Evolutionary conservation across 371 early-diverging fungal genomes (phyloP).

Genomic region (Gilbertella persicaria): DNA sequence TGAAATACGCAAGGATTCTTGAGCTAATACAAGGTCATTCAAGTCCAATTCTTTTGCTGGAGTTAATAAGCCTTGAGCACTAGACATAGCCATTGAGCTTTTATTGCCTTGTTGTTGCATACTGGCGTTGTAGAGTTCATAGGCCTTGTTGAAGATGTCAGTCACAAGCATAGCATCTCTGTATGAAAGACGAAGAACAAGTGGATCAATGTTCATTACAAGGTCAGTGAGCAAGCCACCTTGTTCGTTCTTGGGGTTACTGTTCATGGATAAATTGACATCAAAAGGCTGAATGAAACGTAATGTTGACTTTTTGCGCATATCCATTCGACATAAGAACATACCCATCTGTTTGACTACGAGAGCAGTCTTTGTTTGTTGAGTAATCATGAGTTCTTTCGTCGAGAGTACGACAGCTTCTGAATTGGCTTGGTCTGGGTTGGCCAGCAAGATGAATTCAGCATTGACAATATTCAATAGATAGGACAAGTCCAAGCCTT

Average conservation of each 20-base stretch:
- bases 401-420: conserved; percentile 90
- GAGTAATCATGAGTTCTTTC: conserved; percentile 76
- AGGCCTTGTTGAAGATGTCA: conserved; percentile 80
- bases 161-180: conserved; percentile 84
- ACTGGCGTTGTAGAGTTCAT: conserved; percentile 52
- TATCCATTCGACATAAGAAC: conserved; percentile 90
- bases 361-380: conserved; percentile 73
- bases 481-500: conserved; percentile 52
- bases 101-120: neutral
- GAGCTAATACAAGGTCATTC: conserved; percentile 16
- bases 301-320: conserved; percentile 73
- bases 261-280: conserved; percentile 77
- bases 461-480: conserved; percentile 81
- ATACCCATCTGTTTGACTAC: conserved; percentile 85
- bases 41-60: conserved; percentile 9
- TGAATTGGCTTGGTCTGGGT: conserved; percentile 69
- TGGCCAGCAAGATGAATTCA: conserved; percentile 87
- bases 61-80: conserved; percentile 4
- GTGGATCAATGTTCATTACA: conserved; percentile 64
- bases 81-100: neutral
- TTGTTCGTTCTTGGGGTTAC: conserved; percentile 17
- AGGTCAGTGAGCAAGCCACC: conserved; percentile 32
- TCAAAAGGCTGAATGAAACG: conserved; percentile 91
- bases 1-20: conserved; percentile 53
- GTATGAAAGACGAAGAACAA: conserved; percentile 76